Percentiles rank a stretch among this genome's conserved stretches.
Conservation (phyloP, 2,329 filamentous ascomycete genomes). For the Rhinocladiella mackenziei region DNA sequence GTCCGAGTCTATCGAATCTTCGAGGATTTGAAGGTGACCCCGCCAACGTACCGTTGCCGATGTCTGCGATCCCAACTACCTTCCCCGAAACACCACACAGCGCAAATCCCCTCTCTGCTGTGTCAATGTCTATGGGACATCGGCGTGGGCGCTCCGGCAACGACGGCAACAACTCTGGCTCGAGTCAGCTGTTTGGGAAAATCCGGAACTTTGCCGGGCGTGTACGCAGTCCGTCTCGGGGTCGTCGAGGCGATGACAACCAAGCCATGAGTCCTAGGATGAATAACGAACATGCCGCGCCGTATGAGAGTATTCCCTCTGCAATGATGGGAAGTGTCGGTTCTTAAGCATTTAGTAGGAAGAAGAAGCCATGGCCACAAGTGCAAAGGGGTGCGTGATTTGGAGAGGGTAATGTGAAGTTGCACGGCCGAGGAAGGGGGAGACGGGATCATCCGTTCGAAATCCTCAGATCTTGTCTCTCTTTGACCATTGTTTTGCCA, state of each 20-base stretch:
- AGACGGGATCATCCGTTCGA: no score
- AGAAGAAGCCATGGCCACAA: not conserved
- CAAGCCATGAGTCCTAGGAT: slow-evolving; percentile 22
- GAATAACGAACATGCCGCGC: slow-evolving; percentile 13
- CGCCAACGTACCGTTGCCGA: slow-evolving; percentile 27
- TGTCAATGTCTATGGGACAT: slow-evolving; percentile 34
- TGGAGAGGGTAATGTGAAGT: no score
- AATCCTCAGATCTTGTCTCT: no score
- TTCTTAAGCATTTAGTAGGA: not conserved
- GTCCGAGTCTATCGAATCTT: slow-evolving; percentile 32
- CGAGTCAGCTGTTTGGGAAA: slow-evolving; percentile 48
- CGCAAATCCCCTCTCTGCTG: slow-evolving; percentile 35
- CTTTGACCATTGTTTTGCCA: no score
- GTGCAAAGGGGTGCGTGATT: not conserved
- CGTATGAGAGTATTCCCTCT: slow-evolving; percentile 22
- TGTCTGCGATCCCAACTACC: slow-evolving; percentile 34
- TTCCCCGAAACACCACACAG: slow-evolving; percentile 29
- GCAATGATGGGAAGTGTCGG: slow-evolving; percentile 15
- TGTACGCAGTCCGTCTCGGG: slow-evolving; percentile 56
- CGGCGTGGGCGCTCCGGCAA: slow-evolving; percentile 54
- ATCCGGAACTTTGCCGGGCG: slow-evolving; percentile 55
- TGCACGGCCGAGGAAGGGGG: no score
- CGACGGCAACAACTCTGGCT: slow-evolving; percentile 39
- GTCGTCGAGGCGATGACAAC: slow-evolving; percentile 35
- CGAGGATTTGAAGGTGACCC: slow-evolving; percentile 34